phyloP scores from a whole-genome alignment of 371 early-diverging fungal species.

The Syncephalastrum sp. region DNA sequence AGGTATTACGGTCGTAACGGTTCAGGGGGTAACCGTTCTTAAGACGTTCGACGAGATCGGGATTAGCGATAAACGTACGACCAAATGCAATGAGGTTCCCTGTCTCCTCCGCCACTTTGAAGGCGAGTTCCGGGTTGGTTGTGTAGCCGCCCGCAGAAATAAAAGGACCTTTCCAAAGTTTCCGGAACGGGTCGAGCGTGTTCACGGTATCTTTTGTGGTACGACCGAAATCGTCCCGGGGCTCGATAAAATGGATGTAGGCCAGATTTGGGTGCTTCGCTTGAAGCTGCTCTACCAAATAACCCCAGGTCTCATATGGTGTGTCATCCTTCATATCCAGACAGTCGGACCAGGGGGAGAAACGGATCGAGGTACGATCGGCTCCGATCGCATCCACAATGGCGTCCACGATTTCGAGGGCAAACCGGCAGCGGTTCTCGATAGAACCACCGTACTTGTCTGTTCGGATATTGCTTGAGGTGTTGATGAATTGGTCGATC shows the following conservation, averaged over 20 bases:
- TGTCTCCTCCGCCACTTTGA: slow-evolving; percentile 13
- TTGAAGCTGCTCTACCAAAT: slow-evolving; percentile 16
- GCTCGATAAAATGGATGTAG: slow-evolving; percentile 30
- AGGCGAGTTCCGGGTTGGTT: slow-evolving; percentile 6
- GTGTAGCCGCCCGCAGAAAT: slow-evolving; percentile 23
- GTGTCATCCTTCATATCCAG: slow-evolving; percentile 26
- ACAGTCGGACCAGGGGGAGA: slow-evolving; percentile 18
- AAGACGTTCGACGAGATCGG: slow-evolving; percentile 25
- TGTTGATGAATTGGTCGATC: slow-evolving; percentile 52
- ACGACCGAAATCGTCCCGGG: slow-evolving; percentile 8
- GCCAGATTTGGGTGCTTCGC: slow-evolving; percentile 19
- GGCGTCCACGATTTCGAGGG: slow-evolving; percentile 39
- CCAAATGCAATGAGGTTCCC: slow-evolving; percentile 25
- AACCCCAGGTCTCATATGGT: slow-evolving; percentile 27
- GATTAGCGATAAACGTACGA: slow-evolving; percentile 31
- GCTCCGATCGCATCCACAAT: slow-evolving; percentile 34
- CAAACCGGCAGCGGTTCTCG: slow-evolving; percentile 52
- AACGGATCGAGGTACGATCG: slow-evolving; percentile 20
- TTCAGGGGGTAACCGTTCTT: slow-evolving; percentile 14
- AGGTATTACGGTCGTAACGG: too few relatives aligned
- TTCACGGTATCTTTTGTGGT: background rate
- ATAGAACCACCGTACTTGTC: slow-evolving; percentile 57
- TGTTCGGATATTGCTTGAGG: slow-evolving; percentile 52
- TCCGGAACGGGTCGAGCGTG: slow-evolving; percentile 19
- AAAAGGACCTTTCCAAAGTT: slow-evolving; percentile 25